Percentiles rank a stretch among this genome's conserved stretches.
These are phyloP conservation scores for Trichoderma arundinaceum DNA, from an alignment of 2,329 filamentous ascomycete species.

Conservation along the genomic window DNA sequence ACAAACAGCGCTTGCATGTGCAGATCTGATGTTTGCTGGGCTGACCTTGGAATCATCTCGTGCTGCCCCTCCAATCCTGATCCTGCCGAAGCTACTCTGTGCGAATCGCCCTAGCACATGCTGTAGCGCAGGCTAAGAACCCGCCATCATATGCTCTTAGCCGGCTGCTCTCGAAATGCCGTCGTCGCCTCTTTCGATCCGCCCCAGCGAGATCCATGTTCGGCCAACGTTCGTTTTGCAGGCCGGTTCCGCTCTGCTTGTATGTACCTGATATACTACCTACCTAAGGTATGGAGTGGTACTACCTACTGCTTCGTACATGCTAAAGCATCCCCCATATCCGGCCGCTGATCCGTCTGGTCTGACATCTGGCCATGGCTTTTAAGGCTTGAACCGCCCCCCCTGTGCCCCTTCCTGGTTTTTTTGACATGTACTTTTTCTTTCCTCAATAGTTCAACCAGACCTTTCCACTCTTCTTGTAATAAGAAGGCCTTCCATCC, in stretches of 20 bases:
- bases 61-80: neutral
- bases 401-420: conserved; percentile 20
- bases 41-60: conserved; percentile 11
- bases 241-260: neutral
- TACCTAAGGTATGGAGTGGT: too few relatives aligned
- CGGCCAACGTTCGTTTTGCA: neutral
- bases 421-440: conserved; percentile 1
- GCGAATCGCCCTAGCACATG: too few relatives aligned
- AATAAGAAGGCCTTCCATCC: neutral
- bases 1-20: neutral
- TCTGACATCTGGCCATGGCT: conserved; percentile 26
- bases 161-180: neutral
- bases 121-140: too few relatives aligned
- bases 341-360: conserved; percentile 25
- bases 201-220: neutral
- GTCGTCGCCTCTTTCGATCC: conserved; percentile 24
- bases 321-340: neutral
- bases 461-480: conserved; percentile 1
- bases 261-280: neutral
- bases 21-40: conserved; percentile 29
- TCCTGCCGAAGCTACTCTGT: too few relatives aligned
- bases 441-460: conserved; percentile 16
- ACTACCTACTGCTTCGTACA: too few relatives aligned
- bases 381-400: conserved; percentile 1
- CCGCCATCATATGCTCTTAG: neutral